Evolutionary conservation across 441 rosid species (phyloP).

Genomic region (Jatropha podagrica): DNA sequence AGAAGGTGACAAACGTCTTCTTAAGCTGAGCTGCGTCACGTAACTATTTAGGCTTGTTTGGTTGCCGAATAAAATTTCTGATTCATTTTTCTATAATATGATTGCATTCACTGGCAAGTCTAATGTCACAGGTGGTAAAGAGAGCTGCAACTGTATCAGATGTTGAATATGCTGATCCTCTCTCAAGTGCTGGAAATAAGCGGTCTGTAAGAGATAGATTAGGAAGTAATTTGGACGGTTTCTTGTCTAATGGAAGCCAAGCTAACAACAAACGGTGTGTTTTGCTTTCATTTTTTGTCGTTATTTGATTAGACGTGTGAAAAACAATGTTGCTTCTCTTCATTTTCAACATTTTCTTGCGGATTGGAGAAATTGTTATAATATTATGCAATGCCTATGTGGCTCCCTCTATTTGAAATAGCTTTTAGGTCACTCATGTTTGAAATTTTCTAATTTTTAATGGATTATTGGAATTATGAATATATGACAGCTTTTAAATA

Average conservation of each 20-base stretch:
- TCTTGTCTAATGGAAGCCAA: conserved; percentile 31
- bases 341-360: not conserved
- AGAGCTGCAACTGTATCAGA: conserved; percentile 49
- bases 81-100: not conserved
- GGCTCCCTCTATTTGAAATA: not conserved
- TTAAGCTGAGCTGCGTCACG: not conserved
- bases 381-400: not conserved
- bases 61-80: not conserved
- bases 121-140: conserved; percentile 65
- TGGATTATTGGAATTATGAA: not conserved
- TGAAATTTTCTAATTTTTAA: not conserved
- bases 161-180: conserved; percentile 33
- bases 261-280: conserved; percentile 57
- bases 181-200: conserved; percentile 54
- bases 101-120: conserved; percentile 11
- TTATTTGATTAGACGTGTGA: conserved; percentile 1
- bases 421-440: not conserved
- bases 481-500: not conserved
- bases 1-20: not conserved
- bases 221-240: conserved; percentile 53
- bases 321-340: not conserved
- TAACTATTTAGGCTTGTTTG: not conserved
- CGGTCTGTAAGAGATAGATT: conserved; percentile 81
- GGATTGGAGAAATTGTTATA: not conserved
- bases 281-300: conserved; percentile 15